phyloP scores from a whole-genome alignment of 768 basidiomycete genomes.

The Auricularia cornea region DNA sequence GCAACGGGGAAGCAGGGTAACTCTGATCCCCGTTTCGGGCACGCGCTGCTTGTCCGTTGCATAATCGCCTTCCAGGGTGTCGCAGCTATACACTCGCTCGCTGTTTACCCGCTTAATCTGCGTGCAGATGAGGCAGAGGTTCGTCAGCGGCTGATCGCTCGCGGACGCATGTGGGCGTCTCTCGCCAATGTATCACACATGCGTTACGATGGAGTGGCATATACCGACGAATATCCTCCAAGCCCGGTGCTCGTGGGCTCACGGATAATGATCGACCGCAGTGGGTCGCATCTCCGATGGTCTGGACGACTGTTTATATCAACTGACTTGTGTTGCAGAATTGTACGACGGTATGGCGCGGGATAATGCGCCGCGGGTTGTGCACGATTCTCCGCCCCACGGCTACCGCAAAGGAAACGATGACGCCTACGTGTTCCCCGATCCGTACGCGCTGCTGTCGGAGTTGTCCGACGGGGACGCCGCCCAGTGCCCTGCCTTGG shows the following conservation, averaged over 20 bases:
- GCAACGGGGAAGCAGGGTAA: not conserved
- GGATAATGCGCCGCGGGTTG: not conserved
- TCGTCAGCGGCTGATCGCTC: constrained; percentile 29
- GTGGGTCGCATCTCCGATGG: constrained; percentile 20
- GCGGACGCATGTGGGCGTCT: constrained; percentile 51
- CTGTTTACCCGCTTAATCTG: constrained; percentile 46
- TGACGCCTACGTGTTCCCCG: constrained; percentile 6
- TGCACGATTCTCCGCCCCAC: not conserved
- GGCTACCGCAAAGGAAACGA: not conserved
- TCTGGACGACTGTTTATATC: constrained; percentile 18
- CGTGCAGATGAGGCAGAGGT: constrained; percentile 37
- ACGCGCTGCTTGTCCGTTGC: constrained; percentile 33
- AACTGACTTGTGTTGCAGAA: constrained; percentile 50
- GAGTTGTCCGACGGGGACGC: constrained; percentile 43
- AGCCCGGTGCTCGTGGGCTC: constrained; percentile 36
- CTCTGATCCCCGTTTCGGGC: constrained; percentile 25
- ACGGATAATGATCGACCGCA: constrained; percentile 54
- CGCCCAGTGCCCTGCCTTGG: constrained; percentile 44
- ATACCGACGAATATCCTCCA: no score
- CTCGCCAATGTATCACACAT: constrained; percentile 43
- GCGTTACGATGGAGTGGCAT: constrained; percentile 37
- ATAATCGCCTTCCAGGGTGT: constrained; percentile 42
- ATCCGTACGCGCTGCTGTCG: constrained; percentile 7
- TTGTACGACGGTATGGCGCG: constrained; percentile 19
- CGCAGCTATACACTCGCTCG: constrained; percentile 39